Conservation (phyloP, 352 stramenopile species). For the Thalassiosira exigua region DNA sequence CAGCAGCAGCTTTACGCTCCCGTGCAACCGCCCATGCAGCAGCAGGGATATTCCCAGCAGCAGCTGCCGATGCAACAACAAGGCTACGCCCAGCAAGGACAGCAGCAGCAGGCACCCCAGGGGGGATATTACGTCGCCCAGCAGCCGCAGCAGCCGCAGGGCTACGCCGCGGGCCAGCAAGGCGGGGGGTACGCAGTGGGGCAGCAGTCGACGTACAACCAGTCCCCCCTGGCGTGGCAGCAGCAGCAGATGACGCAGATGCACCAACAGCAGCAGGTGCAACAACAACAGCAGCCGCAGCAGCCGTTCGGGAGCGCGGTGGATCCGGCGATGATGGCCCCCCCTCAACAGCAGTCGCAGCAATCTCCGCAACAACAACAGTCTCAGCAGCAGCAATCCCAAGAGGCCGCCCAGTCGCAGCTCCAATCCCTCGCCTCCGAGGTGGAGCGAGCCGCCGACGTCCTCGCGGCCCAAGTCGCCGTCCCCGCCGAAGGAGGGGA, state of each 20-base stretch:
- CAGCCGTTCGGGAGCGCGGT: not conserved
- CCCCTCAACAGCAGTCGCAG: not conserved
- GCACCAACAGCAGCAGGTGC: not conserved
- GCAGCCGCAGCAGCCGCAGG: not conserved
- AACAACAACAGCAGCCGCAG: not conserved
- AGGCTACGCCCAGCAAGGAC: not conserved
- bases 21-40: not conserved
- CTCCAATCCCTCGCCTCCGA: not conserved
- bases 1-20: not conserved
- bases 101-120: not conserved
- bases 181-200: not conserved
- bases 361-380: not conserved
- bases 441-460: not conserved
- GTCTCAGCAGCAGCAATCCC: not conserved
- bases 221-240: conserved; percentile 7
- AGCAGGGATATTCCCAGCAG: not conserved
- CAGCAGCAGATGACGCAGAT: conserved; percentile 6
- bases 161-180: not conserved
- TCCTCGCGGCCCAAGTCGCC: not conserved
- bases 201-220: not conserved
- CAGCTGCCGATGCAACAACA: not conserved
- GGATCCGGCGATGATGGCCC: not conserved
- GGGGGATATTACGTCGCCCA: not conserved
- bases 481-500: not conserved
- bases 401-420: not conserved